phyloP scores from a whole-genome alignment of 148 eudicot species.

The Amaranthus palmeri region DNA sequence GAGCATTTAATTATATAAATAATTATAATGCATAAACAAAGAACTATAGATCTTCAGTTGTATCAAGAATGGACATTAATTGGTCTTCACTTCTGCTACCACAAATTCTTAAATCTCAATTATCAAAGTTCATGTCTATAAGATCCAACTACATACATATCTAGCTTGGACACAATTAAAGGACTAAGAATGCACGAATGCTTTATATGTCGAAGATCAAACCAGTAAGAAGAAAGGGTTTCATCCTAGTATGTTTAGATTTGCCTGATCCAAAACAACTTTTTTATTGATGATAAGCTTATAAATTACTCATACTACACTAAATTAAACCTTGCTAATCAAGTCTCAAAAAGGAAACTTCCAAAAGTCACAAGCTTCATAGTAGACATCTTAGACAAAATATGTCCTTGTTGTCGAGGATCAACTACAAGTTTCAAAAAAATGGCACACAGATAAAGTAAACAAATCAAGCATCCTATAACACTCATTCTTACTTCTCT shows the following conservation, averaged over 20 bases:
- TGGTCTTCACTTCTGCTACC: too few relatives aligned
- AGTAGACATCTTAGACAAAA: background rate
- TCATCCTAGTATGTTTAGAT: background rate
- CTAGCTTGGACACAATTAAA: too few relatives aligned
- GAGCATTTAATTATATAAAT: too few relatives aligned
- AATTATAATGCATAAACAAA: too few relatives aligned
- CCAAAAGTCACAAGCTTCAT: background rate
- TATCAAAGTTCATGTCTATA: too few relatives aligned
- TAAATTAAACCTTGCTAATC: background rate
- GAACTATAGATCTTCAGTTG: too few relatives aligned
- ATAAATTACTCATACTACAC: background rate
- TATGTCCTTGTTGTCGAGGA: background rate
- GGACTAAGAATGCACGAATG: too few relatives aligned
- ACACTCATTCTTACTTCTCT: background rate
- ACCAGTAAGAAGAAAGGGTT: background rate
- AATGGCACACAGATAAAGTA: background rate
- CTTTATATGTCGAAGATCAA: too few relatives aligned
- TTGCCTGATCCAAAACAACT: background rate
- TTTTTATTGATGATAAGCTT: background rate
- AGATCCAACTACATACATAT: too few relatives aligned
- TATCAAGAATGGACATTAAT: too few relatives aligned
- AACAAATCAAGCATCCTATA: background rate
- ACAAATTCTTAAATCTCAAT: too few relatives aligned
- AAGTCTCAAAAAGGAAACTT: constrained; percentile 1
- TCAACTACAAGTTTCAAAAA: background rate